These are phyloP conservation scores for Sporothrix phasma DNA, from an alignment of 2,329 filamentous ascomycete species.

Conservation along the genomic window DNA sequence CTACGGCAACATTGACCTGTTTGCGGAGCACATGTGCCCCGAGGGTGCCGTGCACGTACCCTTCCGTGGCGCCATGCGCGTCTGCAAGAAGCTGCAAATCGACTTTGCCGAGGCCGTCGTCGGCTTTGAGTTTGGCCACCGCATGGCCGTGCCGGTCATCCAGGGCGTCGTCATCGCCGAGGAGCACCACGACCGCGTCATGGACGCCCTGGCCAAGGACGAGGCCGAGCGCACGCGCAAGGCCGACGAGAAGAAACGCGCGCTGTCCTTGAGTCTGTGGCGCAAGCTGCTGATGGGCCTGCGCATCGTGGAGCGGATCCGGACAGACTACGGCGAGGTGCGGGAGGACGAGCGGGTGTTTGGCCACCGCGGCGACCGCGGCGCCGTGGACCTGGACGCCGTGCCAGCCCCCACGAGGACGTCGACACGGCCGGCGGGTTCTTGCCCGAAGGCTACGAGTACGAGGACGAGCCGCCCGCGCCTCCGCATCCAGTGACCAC, in stretches of 20 bases:
- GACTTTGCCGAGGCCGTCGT: constrained; percentile 92
- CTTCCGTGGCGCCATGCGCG: constrained; percentile 61
- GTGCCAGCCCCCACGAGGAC: constrained; percentile 25
- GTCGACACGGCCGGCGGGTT: constrained; percentile 53
- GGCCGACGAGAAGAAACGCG: constrained; percentile 74
- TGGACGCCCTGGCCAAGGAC: constrained; percentile 70
- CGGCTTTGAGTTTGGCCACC: constrained; percentile 91
- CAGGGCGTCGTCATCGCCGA: constrained; percentile 80
- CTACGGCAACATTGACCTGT: constrained; percentile 95
- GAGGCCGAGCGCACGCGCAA: constrained; percentile 65
- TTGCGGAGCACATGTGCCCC: constrained; percentile 88
- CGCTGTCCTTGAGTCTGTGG: constrained; percentile 66
- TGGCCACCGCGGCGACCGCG: constrained; percentile 31
- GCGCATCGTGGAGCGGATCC: constrained; percentile 68
- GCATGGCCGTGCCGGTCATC: constrained; percentile 87
- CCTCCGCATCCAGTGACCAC: constrained; percentile 22
- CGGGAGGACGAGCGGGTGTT: constrained; percentile 38
- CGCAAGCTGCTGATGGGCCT: constrained; percentile 78
- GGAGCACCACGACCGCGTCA: constrained; percentile 64
- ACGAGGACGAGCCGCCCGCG: constrained; percentile 29
- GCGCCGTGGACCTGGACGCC: constrained; percentile 20
- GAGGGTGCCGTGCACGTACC: constrained; percentile 71
- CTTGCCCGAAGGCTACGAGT: constrained; percentile 46
- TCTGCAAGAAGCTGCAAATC: constrained; percentile 75
- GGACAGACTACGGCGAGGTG: constrained; percentile 62